Percentiles rank a stretch among this genome's conserved stretches.
Conservation (phyloP, 176 grass and related monocot species). For the Secale cereale region DNA sequence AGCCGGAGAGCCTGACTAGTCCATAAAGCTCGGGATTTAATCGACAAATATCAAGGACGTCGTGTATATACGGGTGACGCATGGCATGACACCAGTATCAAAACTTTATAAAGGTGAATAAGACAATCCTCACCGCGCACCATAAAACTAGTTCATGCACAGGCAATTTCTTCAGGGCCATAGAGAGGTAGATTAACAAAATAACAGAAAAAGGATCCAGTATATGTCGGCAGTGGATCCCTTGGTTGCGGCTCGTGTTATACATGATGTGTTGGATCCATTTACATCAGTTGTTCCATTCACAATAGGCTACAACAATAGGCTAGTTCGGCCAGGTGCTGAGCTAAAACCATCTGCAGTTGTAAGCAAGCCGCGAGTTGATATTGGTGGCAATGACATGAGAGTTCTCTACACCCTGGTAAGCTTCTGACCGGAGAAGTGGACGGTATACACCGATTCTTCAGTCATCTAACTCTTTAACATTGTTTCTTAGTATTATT, state of each 20-base stretch:
- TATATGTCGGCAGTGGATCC: conserved; percentile 20
- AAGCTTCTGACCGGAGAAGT: conserved; percentile 6
- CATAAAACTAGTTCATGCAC: conserved; percentile 38
- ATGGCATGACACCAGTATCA: conserved; percentile 23
- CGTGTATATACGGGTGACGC: not conserved
- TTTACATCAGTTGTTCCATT: conserved; percentile 41
- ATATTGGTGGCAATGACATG: conserved; percentile 58
- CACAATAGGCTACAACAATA: conserved; percentile 44
- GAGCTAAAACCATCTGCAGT: conserved; percentile 57
- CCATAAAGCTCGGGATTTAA: not conserved
- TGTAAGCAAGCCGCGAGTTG: conserved; percentile 43
- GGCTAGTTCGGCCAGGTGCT: conserved; percentile 30
- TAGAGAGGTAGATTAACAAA: not conserved
- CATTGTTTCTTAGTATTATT: not conserved
- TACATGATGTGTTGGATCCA: conserved; percentile 62
- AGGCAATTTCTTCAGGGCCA: not conserved
- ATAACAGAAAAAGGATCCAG: conserved; percentile 16
- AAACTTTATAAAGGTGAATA: conserved; percentile 42
- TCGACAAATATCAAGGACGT: conserved; percentile 1
- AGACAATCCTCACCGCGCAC: conserved; percentile 29
- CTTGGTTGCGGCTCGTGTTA: conserved; percentile 32
- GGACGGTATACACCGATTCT: not conserved
- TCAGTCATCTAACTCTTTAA: not conserved
- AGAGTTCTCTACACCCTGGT: conserved; percentile 73
- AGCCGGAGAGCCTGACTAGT: not conserved